phyloP scores from a whole-genome alignment of 257 asterid species.

The Handroanthus guayacan region DNA sequence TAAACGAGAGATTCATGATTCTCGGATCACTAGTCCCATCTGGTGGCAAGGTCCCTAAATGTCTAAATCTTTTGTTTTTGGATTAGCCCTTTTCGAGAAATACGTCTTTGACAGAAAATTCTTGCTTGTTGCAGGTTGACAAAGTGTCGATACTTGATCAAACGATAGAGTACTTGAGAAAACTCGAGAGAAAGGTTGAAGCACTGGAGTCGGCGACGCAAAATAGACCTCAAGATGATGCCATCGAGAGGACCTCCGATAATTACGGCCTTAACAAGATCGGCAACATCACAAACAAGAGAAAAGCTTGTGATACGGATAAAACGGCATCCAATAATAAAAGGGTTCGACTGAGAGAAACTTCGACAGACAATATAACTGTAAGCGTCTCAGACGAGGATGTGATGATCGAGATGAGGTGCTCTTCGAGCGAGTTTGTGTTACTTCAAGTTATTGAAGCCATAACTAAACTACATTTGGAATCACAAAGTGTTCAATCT shows the following conservation, averaged over 20 bases:
- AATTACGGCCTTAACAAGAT: slow-evolving; percentile 56
- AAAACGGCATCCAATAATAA: slow-evolving; percentile 43
- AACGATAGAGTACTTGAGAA: slow-evolving; percentile 77
- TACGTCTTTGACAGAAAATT: neutral
- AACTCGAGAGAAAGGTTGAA: slow-evolving; percentile 69
- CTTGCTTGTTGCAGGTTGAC: slow-evolving; percentile 66
- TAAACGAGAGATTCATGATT: slow-evolving; percentile 67
- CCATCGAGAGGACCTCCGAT: slow-evolving; percentile 72
- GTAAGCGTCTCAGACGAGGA: slow-evolving; percentile 59
- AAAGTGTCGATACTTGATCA: slow-evolving; percentile 84
- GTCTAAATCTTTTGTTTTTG: neutral
- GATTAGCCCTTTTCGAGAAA: slow-evolving; percentile 2
- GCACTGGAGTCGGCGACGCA: slow-evolving; percentile 58
- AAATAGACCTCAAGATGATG: slow-evolving; percentile 55
- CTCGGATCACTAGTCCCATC: slow-evolving; percentile 85
- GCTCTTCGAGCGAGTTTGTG: slow-evolving; percentile 65
- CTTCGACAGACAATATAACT: slow-evolving; percentile 50
- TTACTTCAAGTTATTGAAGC: slow-evolving; percentile 68
- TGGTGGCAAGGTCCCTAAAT: slow-evolving; percentile 73
- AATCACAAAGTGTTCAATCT: slow-evolving; percentile 68
- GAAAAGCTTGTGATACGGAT: slow-evolving; percentile 63
- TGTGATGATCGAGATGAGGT: slow-evolving; percentile 63
- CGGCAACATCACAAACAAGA: slow-evolving; percentile 52
- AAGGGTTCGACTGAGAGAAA: slow-evolving; percentile 38
- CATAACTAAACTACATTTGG: slow-evolving; percentile 61